These are phyloP conservation scores for Arthroderma sp. DNA, from an alignment of 2,329 filamentous ascomycete genomes.

Conservation along the genomic window DNA sequence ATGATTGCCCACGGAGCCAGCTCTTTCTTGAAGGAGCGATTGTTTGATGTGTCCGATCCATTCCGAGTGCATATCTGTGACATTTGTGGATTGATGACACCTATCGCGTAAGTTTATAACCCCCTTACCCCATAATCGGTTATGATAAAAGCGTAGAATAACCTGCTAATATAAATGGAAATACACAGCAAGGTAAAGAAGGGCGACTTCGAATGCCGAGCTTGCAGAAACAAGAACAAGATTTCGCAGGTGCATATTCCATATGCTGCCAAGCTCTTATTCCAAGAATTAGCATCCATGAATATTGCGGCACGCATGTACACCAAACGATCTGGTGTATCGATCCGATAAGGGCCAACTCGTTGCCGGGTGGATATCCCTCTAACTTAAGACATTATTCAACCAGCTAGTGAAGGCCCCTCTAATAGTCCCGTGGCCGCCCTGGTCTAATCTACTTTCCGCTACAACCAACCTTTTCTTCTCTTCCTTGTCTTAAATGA, in stretches of 20 bases:
- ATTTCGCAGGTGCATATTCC: conserved; percentile 97
- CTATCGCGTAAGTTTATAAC: conserved; percentile 76
- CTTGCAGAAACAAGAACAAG: conserved; percentile 98
- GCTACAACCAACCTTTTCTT: neutral
- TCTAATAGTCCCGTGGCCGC: neutral
- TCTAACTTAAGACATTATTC: neutral
- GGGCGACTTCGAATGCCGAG: conserved; percentile 89
- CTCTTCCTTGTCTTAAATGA: conserved; percentile 1
- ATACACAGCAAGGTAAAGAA: conserved; percentile 70
- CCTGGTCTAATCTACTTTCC: neutral
- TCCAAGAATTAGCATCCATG: conserved; percentile 97
- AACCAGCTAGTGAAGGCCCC: neutral
- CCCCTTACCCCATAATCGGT: conserved; percentile 8
- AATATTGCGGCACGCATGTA: conserved; percentile 98
- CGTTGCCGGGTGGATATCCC: no score
- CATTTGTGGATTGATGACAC: conserved; percentile 97
- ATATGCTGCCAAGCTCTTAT: conserved; percentile 92
- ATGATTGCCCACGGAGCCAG: conserved; percentile 99
- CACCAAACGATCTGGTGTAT: conserved; percentile 50
- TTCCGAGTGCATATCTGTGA: conserved; percentile 98
- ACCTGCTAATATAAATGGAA: conserved; percentile 5
- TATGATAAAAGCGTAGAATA: neutral
- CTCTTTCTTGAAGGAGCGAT: conserved; percentile 89
- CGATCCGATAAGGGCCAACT: conserved; percentile 28
- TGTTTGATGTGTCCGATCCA: conserved; percentile 95